Conservation (phyloP, 225 moss, liverwort and hornwort genomes). For the Straminergon stramineum region DNA sequence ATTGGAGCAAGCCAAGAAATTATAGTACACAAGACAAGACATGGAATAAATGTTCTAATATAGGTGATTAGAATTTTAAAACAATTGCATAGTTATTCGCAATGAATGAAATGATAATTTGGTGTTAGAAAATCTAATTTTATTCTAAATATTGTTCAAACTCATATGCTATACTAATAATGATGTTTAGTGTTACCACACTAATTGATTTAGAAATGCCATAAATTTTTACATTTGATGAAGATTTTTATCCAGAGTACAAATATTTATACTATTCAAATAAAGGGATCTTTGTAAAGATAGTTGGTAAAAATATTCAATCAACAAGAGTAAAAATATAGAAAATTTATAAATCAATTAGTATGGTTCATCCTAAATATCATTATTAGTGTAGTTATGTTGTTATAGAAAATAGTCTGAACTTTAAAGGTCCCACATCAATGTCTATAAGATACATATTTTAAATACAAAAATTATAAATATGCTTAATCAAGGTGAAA, state of each 20-base stretch:
- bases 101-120: background rate
- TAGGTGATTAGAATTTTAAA: background rate
- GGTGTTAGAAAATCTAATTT: background rate
- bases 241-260: background rate
- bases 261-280: background rate
- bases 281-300: rapidly evolving
- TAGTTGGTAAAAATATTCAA: background rate
- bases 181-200: background rate
- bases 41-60: background rate
- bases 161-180: background rate
- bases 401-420: background rate
- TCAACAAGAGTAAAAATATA: background rate
- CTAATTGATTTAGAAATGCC: background rate
- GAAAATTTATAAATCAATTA: background rate
- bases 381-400: background rate
- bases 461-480: no score
- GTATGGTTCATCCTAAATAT: rapidly evolving
- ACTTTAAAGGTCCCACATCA: background rate
- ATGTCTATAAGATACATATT: background rate
- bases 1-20: background rate
- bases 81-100: background rate
- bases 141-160: background rate
- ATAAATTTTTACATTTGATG: no score
- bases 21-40: rapidly evolving
- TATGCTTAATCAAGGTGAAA: no score